Percentiles rank a stretch among this genome's conserved stretches.
These are phyloP conservation scores for Catharanthus roseus DNA, from an alignment of 257 asterid species.

Conservation along the genomic window DNA sequence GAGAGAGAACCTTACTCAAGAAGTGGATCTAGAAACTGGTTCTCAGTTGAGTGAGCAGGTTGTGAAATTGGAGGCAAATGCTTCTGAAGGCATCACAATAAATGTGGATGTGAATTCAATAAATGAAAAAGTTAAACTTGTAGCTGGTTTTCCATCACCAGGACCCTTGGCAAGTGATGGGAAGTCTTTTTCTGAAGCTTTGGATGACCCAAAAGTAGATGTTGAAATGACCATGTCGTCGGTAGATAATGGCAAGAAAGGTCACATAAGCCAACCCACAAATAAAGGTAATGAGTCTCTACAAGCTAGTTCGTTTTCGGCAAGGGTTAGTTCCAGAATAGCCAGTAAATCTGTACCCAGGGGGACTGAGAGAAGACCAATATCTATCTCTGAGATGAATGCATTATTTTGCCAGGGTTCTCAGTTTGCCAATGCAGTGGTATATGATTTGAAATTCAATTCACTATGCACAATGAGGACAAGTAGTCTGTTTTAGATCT, in stretches of 20 bases:
- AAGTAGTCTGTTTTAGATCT: slow-evolving; percentile 5
- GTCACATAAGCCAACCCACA: background rate
- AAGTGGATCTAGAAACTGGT: background rate
- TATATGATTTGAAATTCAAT: slow-evolving; percentile 21
- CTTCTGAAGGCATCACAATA: background rate
- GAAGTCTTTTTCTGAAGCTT: slow-evolving; percentile 6
- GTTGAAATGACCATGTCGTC: background rate
- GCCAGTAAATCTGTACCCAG: slow-evolving; percentile 12
- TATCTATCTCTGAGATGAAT: slow-evolving; percentile 44
- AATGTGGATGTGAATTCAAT: slow-evolving; percentile 8
- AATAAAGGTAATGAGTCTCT: slow-evolving; percentile 7
- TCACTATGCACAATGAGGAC: slow-evolving; percentile 1
- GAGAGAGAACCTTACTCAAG: background rate
- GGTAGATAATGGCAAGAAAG: slow-evolving; percentile 9
- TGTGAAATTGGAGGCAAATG: slow-evolving; percentile 5
- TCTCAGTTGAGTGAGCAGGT: slow-evolving; percentile 3
- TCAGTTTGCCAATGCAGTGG: slow-evolving; percentile 28
- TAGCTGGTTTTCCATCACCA: slow-evolving; percentile 1
- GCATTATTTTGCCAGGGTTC: slow-evolving; percentile 28
- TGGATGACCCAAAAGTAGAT: slow-evolving; percentile 2
- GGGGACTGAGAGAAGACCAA: slow-evolving; percentile 27
- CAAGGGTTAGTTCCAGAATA: slow-evolving; percentile 19
- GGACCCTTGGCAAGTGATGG: background rate
- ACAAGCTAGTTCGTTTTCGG: slow-evolving; percentile 20
- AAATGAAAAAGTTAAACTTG: background rate